Conservation (phyloP, 2,329 filamentous ascomycete genomes). For the Elsinoe perseae region DNA sequence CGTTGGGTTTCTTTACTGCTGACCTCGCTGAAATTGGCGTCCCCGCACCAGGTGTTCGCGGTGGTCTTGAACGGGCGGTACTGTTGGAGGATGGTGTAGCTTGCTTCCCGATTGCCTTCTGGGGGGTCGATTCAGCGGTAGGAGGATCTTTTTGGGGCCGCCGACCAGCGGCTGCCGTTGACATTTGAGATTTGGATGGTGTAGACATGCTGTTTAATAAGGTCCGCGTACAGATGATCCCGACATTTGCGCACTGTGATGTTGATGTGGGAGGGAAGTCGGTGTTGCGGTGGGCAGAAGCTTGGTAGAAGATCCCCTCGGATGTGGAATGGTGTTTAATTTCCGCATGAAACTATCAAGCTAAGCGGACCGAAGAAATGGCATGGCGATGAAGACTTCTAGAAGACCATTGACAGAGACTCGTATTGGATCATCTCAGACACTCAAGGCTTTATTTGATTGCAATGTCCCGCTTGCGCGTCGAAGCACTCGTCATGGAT, state of each 20-base stretch:
- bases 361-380: not conserved
- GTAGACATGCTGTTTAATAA: constrained; percentile 18
- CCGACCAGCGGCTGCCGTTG: constrained; percentile 17
- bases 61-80: constrained; percentile 47
- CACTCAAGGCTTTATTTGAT: not conserved
- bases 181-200: constrained; percentile 17
- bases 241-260: constrained; percentile 2
- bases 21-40: constrained; percentile 68
- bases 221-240: not conserved
- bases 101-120: constrained; percentile 14
- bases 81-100: constrained; percentile 16
- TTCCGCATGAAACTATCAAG: constrained; percentile 12
- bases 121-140: constrained; percentile 14
- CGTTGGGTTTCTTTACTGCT: constrained; percentile 52
- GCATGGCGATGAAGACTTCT: not conserved
- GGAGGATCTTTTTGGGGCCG: constrained; percentile 16
- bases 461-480: not conserved
- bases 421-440: not conserved
- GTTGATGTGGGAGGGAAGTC: not conserved
- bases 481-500: constrained; percentile 5
- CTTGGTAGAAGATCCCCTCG: constrained; percentile 8
- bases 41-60: constrained; percentile 41
- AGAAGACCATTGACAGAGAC: not conserved
- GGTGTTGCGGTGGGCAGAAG: not conserved
- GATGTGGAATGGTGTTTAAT: constrained; percentile 14